A percentile compares a stretch with the other conserved stretches of the same genome.
Evolutionary conservation across 192 early-diverging fungal species (phyloP).

Genomic region (Kappamyces sp.): DNA sequence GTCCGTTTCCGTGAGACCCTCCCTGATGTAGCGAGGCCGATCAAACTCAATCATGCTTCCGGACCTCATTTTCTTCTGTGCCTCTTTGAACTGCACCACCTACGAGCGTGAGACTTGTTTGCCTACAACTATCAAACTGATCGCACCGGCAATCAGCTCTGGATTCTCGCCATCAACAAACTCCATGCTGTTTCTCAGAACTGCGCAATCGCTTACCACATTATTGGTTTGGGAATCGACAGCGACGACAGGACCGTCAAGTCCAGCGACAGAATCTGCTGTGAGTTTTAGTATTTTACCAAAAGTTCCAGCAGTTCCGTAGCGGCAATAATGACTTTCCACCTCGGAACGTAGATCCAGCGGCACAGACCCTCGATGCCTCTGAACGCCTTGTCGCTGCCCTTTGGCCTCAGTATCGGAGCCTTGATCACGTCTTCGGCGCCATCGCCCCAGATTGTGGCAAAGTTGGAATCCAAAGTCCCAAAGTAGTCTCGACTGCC

Average conservation of each 20-base stretch:
- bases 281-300: slow-evolving; percentile 7
- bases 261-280: slow-evolving; percentile 30
- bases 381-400: slow-evolving; percentile 12
- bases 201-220: slow-evolving; percentile 27
- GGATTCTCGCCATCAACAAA: slow-evolving; percentile 27
- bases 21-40: slow-evolving; percentile 31
- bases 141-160: slow-evolving; percentile 39
- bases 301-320: slow-evolving; percentile 40
- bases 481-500: slow-evolving; percentile 30
- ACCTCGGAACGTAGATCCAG: slow-evolving; percentile 38
- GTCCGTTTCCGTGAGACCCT: slow-evolving; percentile 37
- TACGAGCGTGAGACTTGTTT: not conserved
- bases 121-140: slow-evolving; percentile 35
- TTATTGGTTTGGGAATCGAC: slow-evolving; percentile 39
- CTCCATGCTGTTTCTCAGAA: slow-evolving; percentile 26
- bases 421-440: slow-evolving; percentile 20
- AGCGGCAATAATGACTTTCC: slow-evolving; percentile 32
- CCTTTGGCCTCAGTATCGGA: slow-evolving; percentile 19
- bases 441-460: slow-evolving; percentile 24
- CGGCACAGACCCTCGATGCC: slow-evolving; percentile 27
- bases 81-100: slow-evolving; percentile 32
- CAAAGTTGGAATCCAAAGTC: slow-evolving; percentile 32
- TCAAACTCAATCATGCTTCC: slow-evolving; percentile 23
- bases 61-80: slow-evolving; percentile 15
- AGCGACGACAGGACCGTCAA: slow-evolving; percentile 32